Base-by-base conservation (phyloP, 371 early-diverging fungal species). In the Actinomucor elegans region DNA sequence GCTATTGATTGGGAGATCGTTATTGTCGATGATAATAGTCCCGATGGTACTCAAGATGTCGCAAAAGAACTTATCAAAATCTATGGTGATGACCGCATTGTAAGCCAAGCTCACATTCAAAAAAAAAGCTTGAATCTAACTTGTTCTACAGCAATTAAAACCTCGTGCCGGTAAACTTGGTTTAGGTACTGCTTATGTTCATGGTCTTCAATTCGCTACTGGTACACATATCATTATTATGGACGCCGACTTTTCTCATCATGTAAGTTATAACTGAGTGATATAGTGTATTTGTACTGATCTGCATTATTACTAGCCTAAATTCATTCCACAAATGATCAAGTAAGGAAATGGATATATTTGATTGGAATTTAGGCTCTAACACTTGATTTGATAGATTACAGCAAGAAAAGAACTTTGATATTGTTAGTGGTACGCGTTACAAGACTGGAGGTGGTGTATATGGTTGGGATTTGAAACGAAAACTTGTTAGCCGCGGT, bases 241-340 rank as follows among this genome's bases (percentile, higher is more conserved):
- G 96, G 99, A 99, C 70, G 97, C 98, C 12, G 99, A 99, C 69
- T 93, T 99, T 84, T 98, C 98, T 20, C 99, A 99, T 70, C 98
- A 97, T 63, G 87, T 87, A 79, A 53, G n/a, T n/a, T n/a, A n/a
- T n/a, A n/a, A n/a, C n/a, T n/a, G n/a, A n/a, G n/a, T n/a, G 4
- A 11, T 21, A n/a, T 32, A 20, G 20, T 47, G 1, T n/a, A n/a
- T n/a, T n/a, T n/a, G n/a, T n/a, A n/a, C n/a, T n/a, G n/a, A n/a
- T n/a, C n/a, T n/a, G n/a, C n/a, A n/a, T n/a, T n/a, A n/a, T n/a
- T n/a, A n/a, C n/a, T 73, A 96, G 92, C 98, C 98, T 48, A 94
- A 96, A 75, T 96, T 96, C 57, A 94, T 98, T 54, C 94, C 97
- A 21, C 88, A 96, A 63, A 96, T 96, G 76, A 92, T 95, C 32